phyloP scores from a whole-genome alignment of 2,329 filamentous ascomycete genomes.

The Pseudogymnoascus pannorum region DNA sequence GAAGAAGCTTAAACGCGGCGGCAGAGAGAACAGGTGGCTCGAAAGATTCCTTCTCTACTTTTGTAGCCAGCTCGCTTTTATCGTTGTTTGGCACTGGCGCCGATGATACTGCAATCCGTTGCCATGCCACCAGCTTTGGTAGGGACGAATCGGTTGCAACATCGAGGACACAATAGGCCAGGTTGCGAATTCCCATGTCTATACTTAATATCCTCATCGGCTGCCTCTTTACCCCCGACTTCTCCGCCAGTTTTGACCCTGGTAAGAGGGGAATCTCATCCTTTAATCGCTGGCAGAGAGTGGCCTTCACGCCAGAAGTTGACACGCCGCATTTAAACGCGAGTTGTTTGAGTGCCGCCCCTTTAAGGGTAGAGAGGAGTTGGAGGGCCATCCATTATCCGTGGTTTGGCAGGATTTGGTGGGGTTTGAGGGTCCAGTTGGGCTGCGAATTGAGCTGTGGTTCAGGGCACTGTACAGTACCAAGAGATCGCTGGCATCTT shows the following conservation, averaged over 20 bases:
- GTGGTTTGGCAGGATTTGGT: slow-evolving; percentile 2
- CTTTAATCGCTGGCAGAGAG: slow-evolving; percentile 44
- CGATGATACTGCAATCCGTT: slow-evolving; percentile 32
- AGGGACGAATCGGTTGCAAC: slow-evolving; percentile 16
- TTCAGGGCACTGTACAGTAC: not conserved
- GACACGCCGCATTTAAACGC: slow-evolving; percentile 54
- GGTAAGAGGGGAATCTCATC: slow-evolving; percentile 26
- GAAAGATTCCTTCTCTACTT: slow-evolving; percentile 37
- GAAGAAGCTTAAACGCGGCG: slow-evolving; percentile 48
- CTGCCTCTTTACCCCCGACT: not conserved
- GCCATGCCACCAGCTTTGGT: slow-evolving; percentile 30
- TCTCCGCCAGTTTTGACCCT: not conserved
- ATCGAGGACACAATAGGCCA: slow-evolving; percentile 62
- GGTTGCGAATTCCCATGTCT: slow-evolving; percentile 77
- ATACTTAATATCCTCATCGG: slow-evolving; percentile 60
- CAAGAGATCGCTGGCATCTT: not conserved
- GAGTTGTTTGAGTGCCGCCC: slow-evolving; percentile 48
- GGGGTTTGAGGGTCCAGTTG: not conserved
- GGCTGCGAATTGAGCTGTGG: not conserved
- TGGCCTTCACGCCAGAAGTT: slow-evolving; percentile 51
- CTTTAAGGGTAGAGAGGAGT: slow-evolving; percentile 36
- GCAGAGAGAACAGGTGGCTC: slow-evolving; percentile 45
- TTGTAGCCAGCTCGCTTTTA: slow-evolving; percentile 14
- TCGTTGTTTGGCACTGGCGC: slow-evolving; percentile 24
- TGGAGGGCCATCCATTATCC: slow-evolving; percentile 26